A percentile compares a stretch with the other conserved stretches of the same genome.
phyloP scores from a whole-genome alignment of 306 rosid species.

The Castanopsis chinensis region DNA sequence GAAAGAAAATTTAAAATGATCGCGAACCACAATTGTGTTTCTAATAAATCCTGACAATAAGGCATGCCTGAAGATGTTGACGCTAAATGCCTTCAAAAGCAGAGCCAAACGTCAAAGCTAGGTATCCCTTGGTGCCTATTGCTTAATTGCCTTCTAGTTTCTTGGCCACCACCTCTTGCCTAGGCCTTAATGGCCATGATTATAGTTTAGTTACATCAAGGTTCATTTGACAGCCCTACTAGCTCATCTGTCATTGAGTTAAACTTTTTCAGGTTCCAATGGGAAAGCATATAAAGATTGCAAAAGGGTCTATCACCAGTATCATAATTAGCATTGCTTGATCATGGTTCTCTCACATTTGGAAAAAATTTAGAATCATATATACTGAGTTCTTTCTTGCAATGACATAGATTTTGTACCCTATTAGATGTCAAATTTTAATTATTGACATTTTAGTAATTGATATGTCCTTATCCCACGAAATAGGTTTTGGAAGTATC shows the following conservation, averaged over 20 bases:
- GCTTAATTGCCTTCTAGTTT: too few relatives aligned
- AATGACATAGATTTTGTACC: neutral
- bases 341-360: neutral
- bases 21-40: neutral
- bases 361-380: neutral
- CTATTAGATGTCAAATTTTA: neutral
- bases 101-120: neutral
- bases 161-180: too few relatives aligned
- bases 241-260: neutral
- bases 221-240: neutral
- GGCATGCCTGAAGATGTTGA: neutral
- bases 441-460: neutral
- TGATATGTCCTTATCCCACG: neutral
- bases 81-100: neutral
- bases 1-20: neutral
- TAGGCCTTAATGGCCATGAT: neutral
- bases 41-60: neutral
- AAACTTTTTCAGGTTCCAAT: neutral
- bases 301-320: neutral
- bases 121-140: too few relatives aligned
- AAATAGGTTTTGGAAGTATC: slow-evolving; percentile 44
- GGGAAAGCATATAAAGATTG: neutral
- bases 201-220: neutral
- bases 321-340: neutral
- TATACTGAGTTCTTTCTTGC: neutral